phyloP scores from a whole-genome alignment of 495 filamentous ascomycete genomes.

The Letharia lupina region DNA sequence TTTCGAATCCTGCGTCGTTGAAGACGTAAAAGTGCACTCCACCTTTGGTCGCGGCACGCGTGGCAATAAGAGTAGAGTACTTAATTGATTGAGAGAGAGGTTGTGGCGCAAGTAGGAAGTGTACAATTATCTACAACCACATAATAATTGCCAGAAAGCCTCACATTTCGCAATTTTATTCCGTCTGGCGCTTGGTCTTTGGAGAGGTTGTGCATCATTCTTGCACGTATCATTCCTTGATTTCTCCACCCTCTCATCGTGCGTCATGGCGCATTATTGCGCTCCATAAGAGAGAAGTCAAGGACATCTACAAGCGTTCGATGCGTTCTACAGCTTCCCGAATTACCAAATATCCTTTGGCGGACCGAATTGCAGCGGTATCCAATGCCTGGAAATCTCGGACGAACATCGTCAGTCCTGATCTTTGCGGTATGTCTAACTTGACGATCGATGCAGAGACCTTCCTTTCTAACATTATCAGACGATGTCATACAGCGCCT shows the following conservation, averaged over 20 bases:
- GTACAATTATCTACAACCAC: too few relatives aligned
- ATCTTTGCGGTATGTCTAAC: conserved; percentile 49
- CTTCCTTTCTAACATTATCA: conserved; percentile 21
- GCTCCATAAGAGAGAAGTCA: conserved; percentile 1
- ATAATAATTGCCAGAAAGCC: background rate
- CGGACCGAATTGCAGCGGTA: background rate
- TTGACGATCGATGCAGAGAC: background rate
- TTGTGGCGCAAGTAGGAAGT: too few relatives aligned
- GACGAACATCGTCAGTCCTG: conserved; percentile 46
- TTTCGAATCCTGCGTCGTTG: background rate
- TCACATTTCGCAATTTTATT: background rate
- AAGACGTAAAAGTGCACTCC: background rate
- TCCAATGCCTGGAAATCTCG: background rate
- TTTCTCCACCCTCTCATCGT: background rate
- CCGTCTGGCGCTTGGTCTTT: background rate
- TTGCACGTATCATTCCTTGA: background rate
- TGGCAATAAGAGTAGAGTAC: too few relatives aligned
- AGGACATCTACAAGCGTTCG: background rate
- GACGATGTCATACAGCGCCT: conserved; percentile 46
- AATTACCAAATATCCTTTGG: conserved; percentile 2
- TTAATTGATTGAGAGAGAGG: too few relatives aligned
- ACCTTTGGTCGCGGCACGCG: background rate
- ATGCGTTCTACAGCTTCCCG: conserved; percentile 1
- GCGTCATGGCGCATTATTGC: background rate
- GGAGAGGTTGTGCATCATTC: background rate